Evolutionary conservation across 352 stramenopile species (phyloP), one percentile per base, ranked within the genome.

Genomic region (Pythium chondricola): DNA sequence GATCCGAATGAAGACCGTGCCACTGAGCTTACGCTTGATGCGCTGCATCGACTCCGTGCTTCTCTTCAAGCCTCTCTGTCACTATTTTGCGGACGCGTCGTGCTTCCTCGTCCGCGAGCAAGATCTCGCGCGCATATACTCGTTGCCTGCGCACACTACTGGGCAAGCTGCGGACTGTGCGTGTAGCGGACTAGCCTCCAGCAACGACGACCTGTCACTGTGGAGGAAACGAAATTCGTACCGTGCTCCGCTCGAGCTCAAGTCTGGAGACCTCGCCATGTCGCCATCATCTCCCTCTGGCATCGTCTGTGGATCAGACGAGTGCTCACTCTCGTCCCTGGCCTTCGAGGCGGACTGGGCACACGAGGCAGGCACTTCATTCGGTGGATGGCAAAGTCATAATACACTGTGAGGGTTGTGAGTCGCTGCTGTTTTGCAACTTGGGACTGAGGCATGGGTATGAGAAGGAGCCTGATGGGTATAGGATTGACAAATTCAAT

Each of bases 301-400:
- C 1, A 25, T 55, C 32, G 18, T 57, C 0, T 40, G 43, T 8
- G n/a, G 24, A 3, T n/a, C 42, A 58, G 60, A 67, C 14, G 63
- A 74, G 27, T 48, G 48, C 14, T 90, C 82, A 10, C 55, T 93
- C 18, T 74, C 82, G 7, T 74, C 69, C 46, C 67, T 81, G 40
- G 82, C 78, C 11, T 93, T 93, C 48, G 78, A 88, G 63, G 78
- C 73, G 16, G 82, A 93, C 64, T 93, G 82, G 82, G 67, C 54
- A 30, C 56, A 51, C 18, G 72, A 89, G 41, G 24, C 25, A 13
- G n/a, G n/a, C n/a, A n/a, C n/a, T n/a, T n/a, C n/a, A n/a, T n/a
- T n/a, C n/a, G n/a, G n/a, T n/a, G n/a, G n/a, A n/a, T n/a, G n/a
- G n/a, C n/a, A n/a, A n/a, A n/a, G n/a, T n/a, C n/a, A n/a, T n/a